phyloP scores from a whole-genome alignment of 2,329 filamentous ascomycete genomes.

The Plectosphaerella sp. region DNA sequence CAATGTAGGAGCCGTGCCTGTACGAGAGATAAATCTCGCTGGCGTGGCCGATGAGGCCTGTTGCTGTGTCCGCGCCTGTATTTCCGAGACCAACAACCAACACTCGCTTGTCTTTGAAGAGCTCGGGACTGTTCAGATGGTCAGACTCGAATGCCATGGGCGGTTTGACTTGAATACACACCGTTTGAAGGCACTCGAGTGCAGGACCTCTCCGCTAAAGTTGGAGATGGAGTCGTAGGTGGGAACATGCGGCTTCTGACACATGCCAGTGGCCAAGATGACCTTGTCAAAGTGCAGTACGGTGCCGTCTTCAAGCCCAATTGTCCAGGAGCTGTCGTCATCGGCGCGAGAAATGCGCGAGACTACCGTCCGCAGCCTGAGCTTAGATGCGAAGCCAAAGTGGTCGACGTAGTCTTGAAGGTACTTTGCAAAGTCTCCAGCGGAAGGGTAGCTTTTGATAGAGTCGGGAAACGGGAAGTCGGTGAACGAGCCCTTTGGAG shows the following conservation, averaged over 20 bases:
- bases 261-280: conserved; percentile 9
- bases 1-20: background rate
- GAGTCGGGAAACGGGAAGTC: conserved; percentile 30
- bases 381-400: conserved; percentile 27
- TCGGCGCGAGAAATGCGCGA: conserved; percentile 5
- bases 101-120: conserved; percentile 38
- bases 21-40: background rate
- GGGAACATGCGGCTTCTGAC: conserved; percentile 4
- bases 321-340: background rate
- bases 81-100: conserved; percentile 75
- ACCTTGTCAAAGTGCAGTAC: conserved; percentile 6
- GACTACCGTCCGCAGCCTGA: conserved; percentile 13
- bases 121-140: background rate
- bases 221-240: conserved; percentile 8
- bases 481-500: conserved; percentile 3
- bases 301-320: background rate
- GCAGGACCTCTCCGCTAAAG: conserved; percentile 11
- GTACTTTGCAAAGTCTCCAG: conserved; percentile 26
- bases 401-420: conserved; percentile 34
- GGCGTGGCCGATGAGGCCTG: background rate
- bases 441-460: conserved; percentile 15
- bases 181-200: conserved; percentile 10
- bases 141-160: background rate
- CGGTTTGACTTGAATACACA: background rate
- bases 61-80: conserved; percentile 62